Base-by-base conservation (phyloP, 495 filamentous ascomycete genomes). In the Aspergillus heteromorphus region DNA sequence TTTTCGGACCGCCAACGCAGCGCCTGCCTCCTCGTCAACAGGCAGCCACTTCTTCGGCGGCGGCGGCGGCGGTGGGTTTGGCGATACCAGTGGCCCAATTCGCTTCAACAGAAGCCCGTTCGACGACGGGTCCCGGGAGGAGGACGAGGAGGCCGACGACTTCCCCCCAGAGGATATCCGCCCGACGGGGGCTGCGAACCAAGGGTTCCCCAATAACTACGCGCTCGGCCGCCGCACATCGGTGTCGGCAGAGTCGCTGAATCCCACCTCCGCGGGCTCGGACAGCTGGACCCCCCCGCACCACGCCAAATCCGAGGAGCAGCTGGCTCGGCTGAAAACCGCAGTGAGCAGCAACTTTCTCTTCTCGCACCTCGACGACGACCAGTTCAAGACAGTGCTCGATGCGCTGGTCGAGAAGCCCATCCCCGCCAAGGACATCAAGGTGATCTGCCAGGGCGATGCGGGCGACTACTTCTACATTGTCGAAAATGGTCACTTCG, bases 401-500 rank as follows among this genome's bases (percentile, higher is more conserved):
- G 88, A 91, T 42, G 93, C 93, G 5, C 74, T 98, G 45, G 86
- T 95, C 49, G 93, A 98, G 71, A 97, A 97, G 72, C 87, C 89
- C 4, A 92, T 98, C 41, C 93, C 93, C 0, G 87, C 91, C 54
- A 95, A 91, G 74, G 92, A 83, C 59, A 96, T 96, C 71, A 95
- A 95, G 73, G 90, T 98, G 51, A 97, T 98, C 62, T 87, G 85
- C 19, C 93, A 98, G 77, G 93, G 93, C 20, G 93, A 97, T 63
- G 87, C 89, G 0, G 93, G 93, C 17, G 93, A 98, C 66, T 97
- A 88, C 77, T 98, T 98, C 72, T 98, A 98, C 67, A 85, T 98
- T 42, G 91, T 97, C 53, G 93, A 98, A 68, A 84, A 86, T 42
- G 93, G 93, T 25, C 76, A 78, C 16, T 98, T 97, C 62, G 91